phyloP scores from a whole-genome alignment of 2,329 filamentous ascomycete genomes.

The Fusarium pseudocircinatum region DNA sequence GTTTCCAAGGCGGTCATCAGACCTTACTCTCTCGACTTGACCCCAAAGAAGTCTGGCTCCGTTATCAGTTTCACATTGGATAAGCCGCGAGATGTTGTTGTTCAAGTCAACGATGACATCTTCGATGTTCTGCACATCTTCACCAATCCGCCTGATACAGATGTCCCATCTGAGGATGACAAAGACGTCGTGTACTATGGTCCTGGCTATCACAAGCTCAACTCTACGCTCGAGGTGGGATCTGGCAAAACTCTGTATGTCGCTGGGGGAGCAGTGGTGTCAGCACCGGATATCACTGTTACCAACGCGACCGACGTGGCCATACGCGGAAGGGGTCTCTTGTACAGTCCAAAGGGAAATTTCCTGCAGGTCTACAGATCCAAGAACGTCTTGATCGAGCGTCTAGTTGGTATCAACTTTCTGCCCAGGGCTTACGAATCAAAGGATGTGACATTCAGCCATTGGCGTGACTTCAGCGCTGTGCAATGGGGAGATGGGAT shows the following conservation, averaged over 20 bases:
- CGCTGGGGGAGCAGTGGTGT: not conserved
- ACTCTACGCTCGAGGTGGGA: not conserved
- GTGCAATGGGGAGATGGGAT: not conserved
- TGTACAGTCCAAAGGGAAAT: not conserved
- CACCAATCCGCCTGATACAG: accelerated
- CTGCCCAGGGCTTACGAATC: accelerated
- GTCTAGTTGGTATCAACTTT: not conserved
- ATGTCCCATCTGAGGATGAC: accelerated
- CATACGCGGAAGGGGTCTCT: not conserved
- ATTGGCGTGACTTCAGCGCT: not conserved
- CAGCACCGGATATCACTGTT: accelerated
- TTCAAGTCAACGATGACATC: not conserved
- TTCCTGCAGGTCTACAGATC: not conserved
- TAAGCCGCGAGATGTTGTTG: not conserved
- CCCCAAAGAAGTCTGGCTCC: not conserved
- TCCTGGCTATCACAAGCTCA: not conserved
- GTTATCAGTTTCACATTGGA: not conserved
- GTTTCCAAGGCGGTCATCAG: not conserved
- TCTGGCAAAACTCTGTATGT: not conserved
- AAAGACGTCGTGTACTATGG: not conserved
- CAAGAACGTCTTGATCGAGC: not conserved
- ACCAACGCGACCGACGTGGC: not conserved
- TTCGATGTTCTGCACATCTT: not conserved
- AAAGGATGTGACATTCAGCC: not conserved
- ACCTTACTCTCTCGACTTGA: not conserved